phyloP scores from a whole-genome alignment of 2,329 filamentous ascomycete species.

The Nemania diffusa region DNA sequence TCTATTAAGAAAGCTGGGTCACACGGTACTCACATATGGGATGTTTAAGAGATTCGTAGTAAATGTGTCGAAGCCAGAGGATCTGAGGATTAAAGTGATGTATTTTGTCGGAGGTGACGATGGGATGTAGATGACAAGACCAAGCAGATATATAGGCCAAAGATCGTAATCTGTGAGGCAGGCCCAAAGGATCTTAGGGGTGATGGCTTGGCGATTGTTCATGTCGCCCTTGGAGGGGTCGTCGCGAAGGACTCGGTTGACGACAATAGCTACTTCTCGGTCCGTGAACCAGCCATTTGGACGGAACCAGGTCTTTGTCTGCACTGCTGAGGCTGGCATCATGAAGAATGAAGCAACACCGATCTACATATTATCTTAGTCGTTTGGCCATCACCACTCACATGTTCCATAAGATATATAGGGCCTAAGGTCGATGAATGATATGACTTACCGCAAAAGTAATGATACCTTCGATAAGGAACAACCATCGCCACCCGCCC shows the following conservation, averaged over 20 bases:
- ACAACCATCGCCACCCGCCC: conserved; percentile 60
- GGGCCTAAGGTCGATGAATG: neutral
- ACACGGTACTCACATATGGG: conserved; percentile 53
- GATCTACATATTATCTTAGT: conserved; percentile 45
- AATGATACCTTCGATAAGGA: conserved; percentile 66
- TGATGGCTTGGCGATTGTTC: conserved; percentile 67
- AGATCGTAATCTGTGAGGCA: conserved; percentile 65
- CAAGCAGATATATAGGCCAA: conserved; percentile 65
- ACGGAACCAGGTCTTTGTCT: conserved; percentile 62
- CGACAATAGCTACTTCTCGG: conserved; percentile 66
- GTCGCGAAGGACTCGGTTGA: conserved; percentile 66
- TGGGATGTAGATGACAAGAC: conserved; percentile 61
- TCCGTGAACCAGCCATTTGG: conserved; percentile 67
- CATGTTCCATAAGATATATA: neutral
- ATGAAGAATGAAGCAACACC: conserved; percentile 63
- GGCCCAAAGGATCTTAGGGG: conserved; percentile 59
- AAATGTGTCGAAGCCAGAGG: conserved; percentile 64
- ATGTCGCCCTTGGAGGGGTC: conserved; percentile 68
- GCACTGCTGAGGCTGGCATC: conserved; percentile 61
- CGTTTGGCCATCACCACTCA: neutral
- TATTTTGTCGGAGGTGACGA: conserved; percentile 58
- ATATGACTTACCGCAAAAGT: conserved; percentile 53
- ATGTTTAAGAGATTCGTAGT: conserved; percentile 67
- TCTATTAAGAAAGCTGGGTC: conserved; percentile 30
- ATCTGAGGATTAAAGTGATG: conserved; percentile 63